Conservation (phyloP, 257 asterid species). For the Fraxinus anomala region DNA sequence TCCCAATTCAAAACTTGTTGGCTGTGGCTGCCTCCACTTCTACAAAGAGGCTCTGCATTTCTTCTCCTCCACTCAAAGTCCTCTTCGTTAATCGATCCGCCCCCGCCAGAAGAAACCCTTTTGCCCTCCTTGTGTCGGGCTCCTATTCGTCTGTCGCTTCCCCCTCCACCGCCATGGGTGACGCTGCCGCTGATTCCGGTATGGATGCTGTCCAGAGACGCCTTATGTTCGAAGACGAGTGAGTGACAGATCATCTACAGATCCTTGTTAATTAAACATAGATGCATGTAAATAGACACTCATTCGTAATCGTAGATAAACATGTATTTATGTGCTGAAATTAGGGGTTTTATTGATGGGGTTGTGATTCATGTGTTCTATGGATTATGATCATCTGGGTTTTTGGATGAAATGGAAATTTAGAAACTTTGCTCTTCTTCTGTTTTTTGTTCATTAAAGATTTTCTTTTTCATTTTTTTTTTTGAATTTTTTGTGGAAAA, state of each 20-base stretch:
- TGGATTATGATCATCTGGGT: neutral
- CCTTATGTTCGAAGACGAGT: constrained; percentile 99
- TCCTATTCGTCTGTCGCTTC: constrained; percentile 24
- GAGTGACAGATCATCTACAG: constrained; percentile 16
- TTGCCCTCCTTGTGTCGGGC: constrained; percentile 26
- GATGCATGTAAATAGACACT: neutral
- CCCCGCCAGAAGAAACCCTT: neutral
- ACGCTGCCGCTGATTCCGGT: constrained; percentile 56
- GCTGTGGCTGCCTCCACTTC: constrained; percentile 34
- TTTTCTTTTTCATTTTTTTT: neutral
- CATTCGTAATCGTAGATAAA: neutral
- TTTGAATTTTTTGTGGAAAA: neutral
- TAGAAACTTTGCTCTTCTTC: neutral
- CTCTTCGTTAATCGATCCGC: constrained; percentile 11
- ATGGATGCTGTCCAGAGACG: constrained; percentile 97
- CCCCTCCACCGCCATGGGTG: constrained; percentile 50
- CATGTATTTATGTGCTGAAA: neutral
- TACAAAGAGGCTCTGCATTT: constrained; percentile 9
- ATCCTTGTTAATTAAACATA: neutral
- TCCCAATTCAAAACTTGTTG: constrained; percentile 37
- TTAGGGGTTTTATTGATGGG: neutral
- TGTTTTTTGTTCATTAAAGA: neutral
- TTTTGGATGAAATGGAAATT: neutral
- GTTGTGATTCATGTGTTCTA: neutral
- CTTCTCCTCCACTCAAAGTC: constrained; percentile 25